phyloP scores from a whole-genome alignment of 257 asterid genomes.

The Penstemon davidsonii region DNA sequence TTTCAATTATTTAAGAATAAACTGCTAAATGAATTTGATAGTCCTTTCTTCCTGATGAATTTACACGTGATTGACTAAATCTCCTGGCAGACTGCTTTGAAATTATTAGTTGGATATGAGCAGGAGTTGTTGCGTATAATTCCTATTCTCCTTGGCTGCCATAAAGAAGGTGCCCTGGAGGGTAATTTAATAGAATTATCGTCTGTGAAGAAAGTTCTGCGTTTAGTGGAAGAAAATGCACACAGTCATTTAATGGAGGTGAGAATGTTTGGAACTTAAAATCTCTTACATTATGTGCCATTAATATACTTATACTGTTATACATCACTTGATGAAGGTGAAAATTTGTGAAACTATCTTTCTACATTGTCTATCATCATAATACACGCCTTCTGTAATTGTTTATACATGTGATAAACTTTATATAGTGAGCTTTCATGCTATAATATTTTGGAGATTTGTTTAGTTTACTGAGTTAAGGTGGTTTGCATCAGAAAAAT shows the following conservation, averaged over 20 bases:
- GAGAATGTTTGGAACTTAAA: constrained; percentile 18
- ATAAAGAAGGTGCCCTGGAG: constrained; percentile 34
- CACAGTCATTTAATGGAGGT: constrained; percentile 98
- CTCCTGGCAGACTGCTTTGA: constrained; percentile 72
- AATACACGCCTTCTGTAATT: too few relatives aligned
- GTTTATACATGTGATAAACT: neutral
- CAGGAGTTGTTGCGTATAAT: constrained; percentile 53
- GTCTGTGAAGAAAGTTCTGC: constrained; percentile 40
- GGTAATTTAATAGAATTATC: constrained; percentile 45
- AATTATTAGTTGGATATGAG: constrained; percentile 67
- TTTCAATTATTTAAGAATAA: neutral
- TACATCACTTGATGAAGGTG: too few relatives aligned
- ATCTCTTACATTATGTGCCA: constrained; percentile 7
- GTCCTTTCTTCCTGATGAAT: constrained; percentile 23
- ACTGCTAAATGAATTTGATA: neutral
- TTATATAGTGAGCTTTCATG: constrained; percentile 4
- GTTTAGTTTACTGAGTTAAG: constrained; percentile 4
- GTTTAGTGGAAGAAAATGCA: constrained; percentile 72
- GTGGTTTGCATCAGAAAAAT: constrained; percentile 4
- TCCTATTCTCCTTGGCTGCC: constrained; percentile 74
- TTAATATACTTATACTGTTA: neutral
- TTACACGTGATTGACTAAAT: constrained; percentile 14
- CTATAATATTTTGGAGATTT: constrained; percentile 2
- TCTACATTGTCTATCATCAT: neutral
- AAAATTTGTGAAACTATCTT: neutral